phyloP scores from a whole-genome alignment of 257 asterid species.

The Sherardia arvensis region DNA sequence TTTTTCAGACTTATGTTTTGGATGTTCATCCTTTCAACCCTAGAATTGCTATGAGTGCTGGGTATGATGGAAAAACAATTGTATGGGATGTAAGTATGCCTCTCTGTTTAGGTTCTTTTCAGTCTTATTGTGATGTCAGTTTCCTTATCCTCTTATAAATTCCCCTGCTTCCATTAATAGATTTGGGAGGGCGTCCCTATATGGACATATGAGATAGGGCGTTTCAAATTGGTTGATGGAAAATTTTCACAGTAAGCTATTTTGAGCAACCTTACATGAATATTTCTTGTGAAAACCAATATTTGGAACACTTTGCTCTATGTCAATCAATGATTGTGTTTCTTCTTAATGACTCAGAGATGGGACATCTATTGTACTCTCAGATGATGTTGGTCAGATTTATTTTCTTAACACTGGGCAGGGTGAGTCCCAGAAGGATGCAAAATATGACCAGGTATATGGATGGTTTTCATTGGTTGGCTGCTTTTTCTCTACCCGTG shows the following conservation, averaged over 20 bases:
- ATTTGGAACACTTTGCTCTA: neutral
- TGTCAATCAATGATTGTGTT: slow-evolving; percentile 2
- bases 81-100: slow-evolving; percentile 89
- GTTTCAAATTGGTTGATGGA: slow-evolving; percentile 93
- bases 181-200: slow-evolving; percentile 97
- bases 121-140: neutral
- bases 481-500: slow-evolving; percentile 1
- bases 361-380: slow-evolving; percentile 96
- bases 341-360: slow-evolving; percentile 56
- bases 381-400: slow-evolving; percentile 96
- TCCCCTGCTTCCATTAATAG: slow-evolving; percentile 29
- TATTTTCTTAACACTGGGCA: slow-evolving; percentile 90
- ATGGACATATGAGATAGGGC: slow-evolving; percentile 68
- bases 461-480: slow-evolving; percentile 5
- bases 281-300: neutral
- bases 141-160: slow-evolving; percentile 6
- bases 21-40: slow-evolving; percentile 99
- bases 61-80: slow-evolving; percentile 97
- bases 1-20: slow-evolving; percentile 81
- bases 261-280: neutral
- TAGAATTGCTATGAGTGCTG: slow-evolving; percentile 98
- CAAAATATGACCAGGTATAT: slow-evolving; percentile 92
- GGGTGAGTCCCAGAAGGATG: slow-evolving; percentile 96
- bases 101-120: slow-evolving; percentile 3
- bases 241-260: slow-evolving; percentile 89